A percentile compares a stretch with the other conserved stretches of the same genome.
Evolutionary conservation across 495 filamentous ascomycete genomes (phyloP).

Genomic region (Trichoderma gamsii): DNA sequence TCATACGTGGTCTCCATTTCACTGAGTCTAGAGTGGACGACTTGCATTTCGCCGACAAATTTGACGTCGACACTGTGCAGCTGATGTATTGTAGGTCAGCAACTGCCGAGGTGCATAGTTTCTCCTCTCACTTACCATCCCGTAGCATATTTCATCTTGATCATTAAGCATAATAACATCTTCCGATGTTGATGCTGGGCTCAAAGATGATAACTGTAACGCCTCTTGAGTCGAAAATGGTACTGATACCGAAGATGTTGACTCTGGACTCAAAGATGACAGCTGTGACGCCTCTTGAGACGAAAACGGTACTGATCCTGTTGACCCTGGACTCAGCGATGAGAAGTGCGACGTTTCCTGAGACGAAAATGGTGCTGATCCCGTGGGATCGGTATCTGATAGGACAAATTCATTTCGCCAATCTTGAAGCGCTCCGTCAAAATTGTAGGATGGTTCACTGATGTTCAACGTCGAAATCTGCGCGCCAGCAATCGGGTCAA

Average conservation of each 20-base stretch:
- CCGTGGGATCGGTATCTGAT: background rate
- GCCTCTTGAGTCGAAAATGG: background rate
- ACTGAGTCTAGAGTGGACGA: constrained; percentile 17
- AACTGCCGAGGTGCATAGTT: background rate
- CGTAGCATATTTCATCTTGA: constrained; percentile 25
- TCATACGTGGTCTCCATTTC: constrained; percentile 17
- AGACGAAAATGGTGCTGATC: background rate
- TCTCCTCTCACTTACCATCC: constrained; percentile 20
- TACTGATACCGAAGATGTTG: background rate
- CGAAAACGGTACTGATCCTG: background rate
- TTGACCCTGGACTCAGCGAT: background rate
- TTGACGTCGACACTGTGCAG: constrained; percentile 19
- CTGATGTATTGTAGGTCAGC: background rate
- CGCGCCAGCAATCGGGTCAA: background rate
- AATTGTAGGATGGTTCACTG: background rate
- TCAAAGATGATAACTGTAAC: background rate
- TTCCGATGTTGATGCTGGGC: background rate
- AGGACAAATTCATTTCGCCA: background rate
- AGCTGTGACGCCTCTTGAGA: background rate
- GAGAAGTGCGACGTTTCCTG: background rate
- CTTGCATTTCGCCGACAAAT: constrained; percentile 21
- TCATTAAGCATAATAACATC: background rate
- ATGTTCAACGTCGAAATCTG: background rate
- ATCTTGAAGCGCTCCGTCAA: background rate
- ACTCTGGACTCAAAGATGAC: background rate